A percentile compares a stretch with the other conserved stretches of the same genome.
Evolutionary conservation across 2,329 filamentous ascomycete species (phyloP).

Genomic region (Cladosporium colombiae): DNA sequence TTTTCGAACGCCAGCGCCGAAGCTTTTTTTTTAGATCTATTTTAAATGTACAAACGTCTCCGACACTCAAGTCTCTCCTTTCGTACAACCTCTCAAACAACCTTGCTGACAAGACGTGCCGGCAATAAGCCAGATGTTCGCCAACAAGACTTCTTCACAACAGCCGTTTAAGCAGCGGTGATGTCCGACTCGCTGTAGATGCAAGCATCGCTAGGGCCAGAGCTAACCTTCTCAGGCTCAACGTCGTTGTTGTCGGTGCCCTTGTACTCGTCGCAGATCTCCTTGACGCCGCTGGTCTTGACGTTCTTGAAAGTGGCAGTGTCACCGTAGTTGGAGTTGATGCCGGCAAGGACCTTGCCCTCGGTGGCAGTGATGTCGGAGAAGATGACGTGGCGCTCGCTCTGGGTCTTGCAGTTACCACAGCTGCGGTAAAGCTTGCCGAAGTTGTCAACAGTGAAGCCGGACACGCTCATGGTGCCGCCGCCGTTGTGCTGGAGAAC

Average conservation of each 20-base stretch:
- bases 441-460: constrained; percentile 18
- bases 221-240: constrained; percentile 18
- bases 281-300: constrained; percentile 13
- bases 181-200: constrained; percentile 29
- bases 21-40: background rate
- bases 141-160: background rate
- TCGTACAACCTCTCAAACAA: background rate
- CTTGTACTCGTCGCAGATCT: constrained; percentile 17
- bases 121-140: background rate
- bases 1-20: constrained; percentile 1
- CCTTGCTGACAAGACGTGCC: background rate
- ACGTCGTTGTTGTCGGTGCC: constrained; percentile 24
- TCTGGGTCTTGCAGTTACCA: constrained; percentile 16
- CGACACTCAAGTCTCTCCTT: background rate
- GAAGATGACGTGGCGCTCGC: constrained; percentile 17
- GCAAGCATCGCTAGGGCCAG: constrained; percentile 19
- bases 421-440: constrained; percentile 19
- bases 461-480: constrained; percentile 6
- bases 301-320: constrained; percentile 17
- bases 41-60: background rate
- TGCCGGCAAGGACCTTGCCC: constrained; percentile 17
- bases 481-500: constrained; percentile 27
- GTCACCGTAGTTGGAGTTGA: constrained; percentile 20
- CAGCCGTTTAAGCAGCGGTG: constrained; percentile 20
- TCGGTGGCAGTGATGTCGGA: constrained; percentile 13